Evolutionary conservation across 768 basidiomycete genomes (phyloP).

Genomic region (Lentinula detonsa): DNA sequence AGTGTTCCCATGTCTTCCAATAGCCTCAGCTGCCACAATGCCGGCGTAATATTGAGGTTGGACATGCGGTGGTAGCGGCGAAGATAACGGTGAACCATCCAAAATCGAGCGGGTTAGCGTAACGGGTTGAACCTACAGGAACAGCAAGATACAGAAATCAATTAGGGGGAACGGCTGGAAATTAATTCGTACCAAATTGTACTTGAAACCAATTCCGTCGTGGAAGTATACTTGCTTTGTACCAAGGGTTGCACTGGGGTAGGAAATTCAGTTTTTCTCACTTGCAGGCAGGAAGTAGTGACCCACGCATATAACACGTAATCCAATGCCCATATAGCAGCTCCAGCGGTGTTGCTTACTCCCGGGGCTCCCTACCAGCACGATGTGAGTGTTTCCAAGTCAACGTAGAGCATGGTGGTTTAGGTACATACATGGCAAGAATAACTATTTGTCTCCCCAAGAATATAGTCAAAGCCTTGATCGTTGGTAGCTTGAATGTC

Average conservation of each 20-base stretch:
- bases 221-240: slow-evolving; percentile 51
- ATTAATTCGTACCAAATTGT: slow-evolving; percentile 41
- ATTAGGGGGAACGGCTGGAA: background rate
- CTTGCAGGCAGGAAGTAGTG: background rate
- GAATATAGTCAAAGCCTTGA: slow-evolving; percentile 48
- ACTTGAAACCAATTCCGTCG: slow-evolving; percentile 66
- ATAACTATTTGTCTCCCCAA: slow-evolving; percentile 61
- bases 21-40: slow-evolving; percentile 33
- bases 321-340: slow-evolving; percentile 63
- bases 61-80: slow-evolving; percentile 33
- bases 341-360: slow-evolving; percentile 27
- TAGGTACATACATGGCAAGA: slow-evolving; percentile 26
- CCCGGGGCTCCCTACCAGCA: slow-evolving; percentile 9
- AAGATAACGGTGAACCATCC: slow-evolving; percentile 33
- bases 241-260: background rate
- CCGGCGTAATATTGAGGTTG: slow-evolving; percentile 40
- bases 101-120: slow-evolving; percentile 33
- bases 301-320: slow-evolving; percentile 52
- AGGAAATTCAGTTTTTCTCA: background rate
- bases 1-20: slow-evolving; percentile 25
- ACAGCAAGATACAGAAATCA: background rate
- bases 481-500: slow-evolving; percentile 48
- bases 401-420: background rate
- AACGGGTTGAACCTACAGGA: slow-evolving; percentile 35
- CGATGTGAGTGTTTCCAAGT: slow-evolving; percentile 9